Conservation (phyloP, 1,284 basidiomycete species). For the Malassezia arunalokei region DNA sequence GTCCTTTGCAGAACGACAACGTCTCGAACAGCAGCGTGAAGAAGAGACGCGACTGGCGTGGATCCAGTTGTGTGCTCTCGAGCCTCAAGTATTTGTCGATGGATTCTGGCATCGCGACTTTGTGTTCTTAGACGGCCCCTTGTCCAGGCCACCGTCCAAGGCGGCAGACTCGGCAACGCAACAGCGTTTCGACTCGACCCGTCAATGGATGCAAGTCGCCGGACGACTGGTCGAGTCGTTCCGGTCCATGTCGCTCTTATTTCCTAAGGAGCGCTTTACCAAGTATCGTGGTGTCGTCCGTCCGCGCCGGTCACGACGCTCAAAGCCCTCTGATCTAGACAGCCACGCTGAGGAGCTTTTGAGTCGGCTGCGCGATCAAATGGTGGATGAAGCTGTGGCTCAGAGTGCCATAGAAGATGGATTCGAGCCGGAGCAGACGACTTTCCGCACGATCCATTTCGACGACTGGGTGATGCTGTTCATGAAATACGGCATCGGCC, state of each 20-base stretch:
- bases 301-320: slow-evolving; percentile 5
- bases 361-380: slow-evolving; percentile 60
- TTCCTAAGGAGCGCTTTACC: slow-evolving; percentile 55
- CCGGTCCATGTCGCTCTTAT: slow-evolving; percentile 69
- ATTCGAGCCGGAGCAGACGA: slow-evolving; percentile 20
- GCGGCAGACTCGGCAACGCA: slow-evolving; percentile 15
- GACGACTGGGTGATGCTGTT: slow-evolving; percentile 74
- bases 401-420: slow-evolving; percentile 19
- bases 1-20: slow-evolving; percentile 13
- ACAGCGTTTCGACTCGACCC: slow-evolving; percentile 46
- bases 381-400: slow-evolving; percentile 51
- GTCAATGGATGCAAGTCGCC: slow-evolving; percentile 66
- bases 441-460: slow-evolving; percentile 69
- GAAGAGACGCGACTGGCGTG: slow-evolving; percentile 33
- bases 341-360: slow-evolving; percentile 60
- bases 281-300: slow-evolving; percentile 16
- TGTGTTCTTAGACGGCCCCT: slow-evolving; percentile 19
- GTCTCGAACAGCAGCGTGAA: slow-evolving; percentile 32
- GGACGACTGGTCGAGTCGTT: slow-evolving; percentile 77
- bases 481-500: slow-evolving; percentile 66
- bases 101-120: slow-evolving; percentile 35
- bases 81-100: slow-evolving; percentile 28
- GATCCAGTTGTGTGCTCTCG: slow-evolving; percentile 26
- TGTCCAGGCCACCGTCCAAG: slow-evolving; percentile 1
- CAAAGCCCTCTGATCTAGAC: slow-evolving; percentile 13